phyloP scores from a whole-genome alignment of 2,329 filamentous ascomycete genomes.

The Ophiocordyceps camponoti-rufipedis region DNA sequence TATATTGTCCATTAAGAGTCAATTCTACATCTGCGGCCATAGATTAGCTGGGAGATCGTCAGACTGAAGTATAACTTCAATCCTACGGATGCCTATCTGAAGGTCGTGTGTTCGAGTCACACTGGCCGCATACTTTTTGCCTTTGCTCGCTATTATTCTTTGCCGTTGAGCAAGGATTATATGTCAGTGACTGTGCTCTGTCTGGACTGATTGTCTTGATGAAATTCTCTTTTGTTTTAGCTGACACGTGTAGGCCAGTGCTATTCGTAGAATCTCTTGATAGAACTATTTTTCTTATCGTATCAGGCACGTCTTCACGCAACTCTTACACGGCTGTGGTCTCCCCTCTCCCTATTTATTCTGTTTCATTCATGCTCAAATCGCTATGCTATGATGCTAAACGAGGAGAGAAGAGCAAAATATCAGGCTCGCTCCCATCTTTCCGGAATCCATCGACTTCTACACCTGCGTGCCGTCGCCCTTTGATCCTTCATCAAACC shows the following conservation, averaged over 20 bases:
- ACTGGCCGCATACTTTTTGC: conserved; percentile 9
- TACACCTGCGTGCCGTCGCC: not conserved
- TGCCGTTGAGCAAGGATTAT: no score
- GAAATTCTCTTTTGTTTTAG: no score
- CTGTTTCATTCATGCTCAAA: not conserved
- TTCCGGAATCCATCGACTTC: not conserved
- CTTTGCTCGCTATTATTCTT: no score
- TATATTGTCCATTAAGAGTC: no score
- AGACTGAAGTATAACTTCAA: conserved; percentile 11
- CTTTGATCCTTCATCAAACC: not conserved
- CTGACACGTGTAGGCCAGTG: no score
- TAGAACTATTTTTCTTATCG: no score
- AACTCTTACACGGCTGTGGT: not conserved
- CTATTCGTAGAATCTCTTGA: no score
- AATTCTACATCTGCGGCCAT: conserved; percentile 7
- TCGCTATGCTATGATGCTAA: not conserved
- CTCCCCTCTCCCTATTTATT: not conserved
- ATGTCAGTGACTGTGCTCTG: no score
- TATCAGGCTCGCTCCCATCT: no score
- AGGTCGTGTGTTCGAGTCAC: conserved; percentile 12
- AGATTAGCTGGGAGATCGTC: conserved; percentile 12
- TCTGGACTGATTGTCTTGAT: no score
- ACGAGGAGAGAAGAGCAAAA: no score
- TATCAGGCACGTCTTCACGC: not conserved
- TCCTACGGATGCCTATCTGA: conserved; percentile 11